A percentile compares a stretch with the other conserved stretches of the same genome.
Conservation (phyloP, 2,329 filamentous ascomycete genomes). For the Cladosporium austrohemisphaericum region DNA sequence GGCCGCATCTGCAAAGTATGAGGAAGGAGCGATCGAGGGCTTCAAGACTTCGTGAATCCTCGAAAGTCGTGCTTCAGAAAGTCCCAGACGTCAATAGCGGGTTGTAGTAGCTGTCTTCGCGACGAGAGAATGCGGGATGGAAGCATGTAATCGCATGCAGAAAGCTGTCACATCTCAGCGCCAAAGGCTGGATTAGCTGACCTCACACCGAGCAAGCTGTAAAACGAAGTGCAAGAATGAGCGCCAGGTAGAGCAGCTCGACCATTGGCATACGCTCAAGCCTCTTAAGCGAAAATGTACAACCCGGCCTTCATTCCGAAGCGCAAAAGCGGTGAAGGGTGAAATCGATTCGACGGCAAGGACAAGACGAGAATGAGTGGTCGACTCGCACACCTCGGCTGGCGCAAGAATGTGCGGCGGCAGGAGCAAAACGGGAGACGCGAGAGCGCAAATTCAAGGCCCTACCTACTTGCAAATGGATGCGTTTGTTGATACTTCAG, state of each 20-base stretch:
- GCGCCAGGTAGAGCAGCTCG: no score
- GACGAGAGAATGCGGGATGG: no score
- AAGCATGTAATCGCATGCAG: background rate
- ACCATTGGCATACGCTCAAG: background rate
- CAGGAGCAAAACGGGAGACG: background rate
- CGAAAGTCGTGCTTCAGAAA: no score
- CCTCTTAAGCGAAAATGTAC: slow-evolving; percentile 1
- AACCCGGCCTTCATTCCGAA: slow-evolving; percentile 7
- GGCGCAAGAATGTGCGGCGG: slow-evolving; percentile 1
- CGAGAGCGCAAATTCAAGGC: background rate
- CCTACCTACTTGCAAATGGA: background rate
- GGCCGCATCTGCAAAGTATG: background rate
- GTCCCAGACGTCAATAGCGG: no score
- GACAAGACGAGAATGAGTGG: no score
- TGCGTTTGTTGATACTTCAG: background rate
- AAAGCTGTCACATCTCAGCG: background rate
- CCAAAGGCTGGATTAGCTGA: background rate
- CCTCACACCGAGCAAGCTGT: no score
- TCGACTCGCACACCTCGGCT: background rate
- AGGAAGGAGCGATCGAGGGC: background rate
- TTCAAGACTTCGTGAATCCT: no score
- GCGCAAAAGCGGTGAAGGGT: slow-evolving; percentile 7
- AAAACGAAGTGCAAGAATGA: no score
- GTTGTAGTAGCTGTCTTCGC: no score
- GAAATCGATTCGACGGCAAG: background rate